Conservation (phyloP, 1,284 basidiomycete species). For the Ustilago bromivora region DNA sequence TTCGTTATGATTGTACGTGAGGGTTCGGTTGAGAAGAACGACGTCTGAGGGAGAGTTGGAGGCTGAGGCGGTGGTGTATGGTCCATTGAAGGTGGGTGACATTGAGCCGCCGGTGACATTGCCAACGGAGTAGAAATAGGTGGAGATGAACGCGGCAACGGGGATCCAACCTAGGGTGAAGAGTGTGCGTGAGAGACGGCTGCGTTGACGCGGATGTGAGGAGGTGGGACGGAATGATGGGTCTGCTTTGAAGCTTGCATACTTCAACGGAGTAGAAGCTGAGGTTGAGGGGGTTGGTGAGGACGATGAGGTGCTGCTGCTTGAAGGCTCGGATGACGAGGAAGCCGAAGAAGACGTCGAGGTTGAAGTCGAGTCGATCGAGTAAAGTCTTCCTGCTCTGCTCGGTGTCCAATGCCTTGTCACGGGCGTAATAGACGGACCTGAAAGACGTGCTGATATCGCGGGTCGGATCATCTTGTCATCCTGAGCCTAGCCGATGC, state of each 20-base stretch:
- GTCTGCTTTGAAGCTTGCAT: conserved; percentile 12
- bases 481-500: neutral
- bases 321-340: neutral
- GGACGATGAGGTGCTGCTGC: conserved; percentile 3
- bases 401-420: neutral
- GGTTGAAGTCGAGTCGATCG: neutral
- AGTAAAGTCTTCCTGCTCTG: too few species aligned
- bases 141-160: conserved; percentile 72
- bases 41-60: conserved; percentile 73
- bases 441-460: neutral
- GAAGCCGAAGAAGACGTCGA: neutral
- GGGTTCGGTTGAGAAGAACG: conserved; percentile 72
- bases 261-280: neutral
- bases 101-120: conserved; percentile 71
- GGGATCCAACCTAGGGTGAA: conserved; percentile 72
- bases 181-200: conserved; percentile 14
- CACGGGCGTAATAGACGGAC: neutral
- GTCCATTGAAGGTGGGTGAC: conserved; percentile 52
- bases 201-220: conserved; percentile 7
- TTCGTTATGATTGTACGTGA: conserved; percentile 65
- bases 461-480: neutral
- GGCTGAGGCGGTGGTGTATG: conserved; percentile 28
- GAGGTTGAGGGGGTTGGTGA: neutral
- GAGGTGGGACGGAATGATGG: conserved; percentile 4
- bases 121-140: conserved; percentile 71